phyloP scores from a whole-genome alignment of 345 rosid genomes.

The Euphorbia tirucalli region DNA sequence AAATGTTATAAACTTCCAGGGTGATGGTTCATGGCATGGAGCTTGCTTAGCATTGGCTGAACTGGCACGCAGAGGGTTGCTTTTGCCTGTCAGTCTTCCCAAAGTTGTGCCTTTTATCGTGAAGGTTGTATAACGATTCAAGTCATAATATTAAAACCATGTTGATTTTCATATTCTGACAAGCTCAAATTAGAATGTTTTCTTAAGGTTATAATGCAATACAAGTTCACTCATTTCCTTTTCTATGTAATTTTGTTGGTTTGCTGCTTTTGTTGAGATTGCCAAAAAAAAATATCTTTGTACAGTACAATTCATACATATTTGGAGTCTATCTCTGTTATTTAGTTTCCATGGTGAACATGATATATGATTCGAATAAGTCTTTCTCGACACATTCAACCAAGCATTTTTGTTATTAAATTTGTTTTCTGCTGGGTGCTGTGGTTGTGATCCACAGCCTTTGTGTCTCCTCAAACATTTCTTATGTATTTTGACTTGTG shows the following conservation, averaged over 20 bases:
- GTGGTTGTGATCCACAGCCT: neutral
- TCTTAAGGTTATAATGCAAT: neutral
- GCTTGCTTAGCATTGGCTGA: constrained; percentile 97
- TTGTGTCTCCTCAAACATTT: neutral
- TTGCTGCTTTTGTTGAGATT: neutral
- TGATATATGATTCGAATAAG: neutral
- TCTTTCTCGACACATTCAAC: neutral
- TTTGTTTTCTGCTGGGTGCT: neutral
- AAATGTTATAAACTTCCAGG: constrained; percentile 48
- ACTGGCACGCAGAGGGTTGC: constrained; percentile 91
- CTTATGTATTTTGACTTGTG: neutral
- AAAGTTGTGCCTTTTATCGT: constrained; percentile 77
- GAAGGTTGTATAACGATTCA: constrained; percentile 51
- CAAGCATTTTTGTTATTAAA: neutral
- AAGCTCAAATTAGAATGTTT: neutral
- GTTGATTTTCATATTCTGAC: neutral
- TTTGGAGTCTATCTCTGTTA: neutral
- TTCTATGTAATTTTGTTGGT: neutral
- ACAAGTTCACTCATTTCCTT: neutral
- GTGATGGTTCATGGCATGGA: constrained; percentile 99
- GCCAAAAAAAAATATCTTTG: neutral
- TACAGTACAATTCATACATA: neutral
- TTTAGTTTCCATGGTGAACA: neutral
- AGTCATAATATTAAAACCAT: neutral
- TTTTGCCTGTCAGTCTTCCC: constrained; percentile 84